Conservation (phyloP, 441 rosid species). For the Euphorbia schlechtendalii region DNA sequence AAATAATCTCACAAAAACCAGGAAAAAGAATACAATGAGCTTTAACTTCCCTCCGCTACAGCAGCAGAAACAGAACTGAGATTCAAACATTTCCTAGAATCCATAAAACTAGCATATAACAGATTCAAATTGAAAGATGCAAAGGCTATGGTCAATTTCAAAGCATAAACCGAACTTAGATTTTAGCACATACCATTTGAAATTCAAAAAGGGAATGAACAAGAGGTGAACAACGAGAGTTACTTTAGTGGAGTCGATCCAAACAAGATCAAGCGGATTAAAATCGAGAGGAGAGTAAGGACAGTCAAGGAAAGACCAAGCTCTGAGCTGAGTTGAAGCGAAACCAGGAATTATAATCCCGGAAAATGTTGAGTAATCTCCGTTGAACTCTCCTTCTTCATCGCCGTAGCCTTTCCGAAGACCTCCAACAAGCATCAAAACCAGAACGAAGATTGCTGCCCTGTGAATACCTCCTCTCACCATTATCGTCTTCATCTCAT, state of each 20-base stretch:
- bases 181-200: not conserved
- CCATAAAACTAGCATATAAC: not conserved
- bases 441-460: conserved; percentile 13
- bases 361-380: conserved; percentile 69
- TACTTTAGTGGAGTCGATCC: conserved; percentile 97
- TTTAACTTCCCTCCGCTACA: not conserved
- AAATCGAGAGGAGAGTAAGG: conserved; percentile 95
- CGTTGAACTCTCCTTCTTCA: conserved; percentile 37
- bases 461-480: not conserved
- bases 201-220: not conserved
- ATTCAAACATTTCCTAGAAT: not conserved
- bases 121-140: not conserved
- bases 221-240: conserved; percentile 9
- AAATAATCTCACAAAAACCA: not conserved
- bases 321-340: conserved; percentile 95
- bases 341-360: conserved; percentile 98
- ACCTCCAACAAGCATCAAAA: conserved; percentile 21
- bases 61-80: not conserved
- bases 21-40: not conserved
- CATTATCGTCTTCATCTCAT: conserved; percentile 15
- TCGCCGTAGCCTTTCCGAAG: conserved; percentile 11
- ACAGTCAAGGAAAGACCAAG: conserved; percentile 98
- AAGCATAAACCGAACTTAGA: conserved; percentile 8
- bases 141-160: not conserved
- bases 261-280: conserved; percentile 96